phyloP scores from a whole-genome alignment of 176 grass and related monocot genomes.

The Cenchrus americanus region DNA sequence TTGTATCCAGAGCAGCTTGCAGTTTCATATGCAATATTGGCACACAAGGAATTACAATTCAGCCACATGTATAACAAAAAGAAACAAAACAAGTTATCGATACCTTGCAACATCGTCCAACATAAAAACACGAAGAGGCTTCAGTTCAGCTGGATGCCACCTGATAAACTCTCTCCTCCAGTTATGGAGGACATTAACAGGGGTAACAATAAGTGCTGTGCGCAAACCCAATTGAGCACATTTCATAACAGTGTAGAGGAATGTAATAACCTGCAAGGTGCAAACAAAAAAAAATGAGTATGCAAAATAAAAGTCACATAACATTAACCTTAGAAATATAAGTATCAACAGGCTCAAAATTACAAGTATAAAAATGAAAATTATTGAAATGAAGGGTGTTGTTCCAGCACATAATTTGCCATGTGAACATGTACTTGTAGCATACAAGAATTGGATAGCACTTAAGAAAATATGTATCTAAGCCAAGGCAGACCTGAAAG shows the following conservation, averaged over 20 bases:
- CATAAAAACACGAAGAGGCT: slow-evolving; percentile 83
- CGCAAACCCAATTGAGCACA: slow-evolving; percentile 66
- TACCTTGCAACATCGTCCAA: slow-evolving; percentile 90
- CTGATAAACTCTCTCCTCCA: slow-evolving; percentile 94
- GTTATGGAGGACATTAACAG: slow-evolving; percentile 98
- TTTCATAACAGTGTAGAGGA: slow-evolving; percentile 88
- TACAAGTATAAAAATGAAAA: background rate
- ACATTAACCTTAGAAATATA: background rate
- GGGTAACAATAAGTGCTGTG: slow-evolving; percentile 89
- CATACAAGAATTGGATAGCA: slow-evolving; percentile 23
- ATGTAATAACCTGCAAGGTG: slow-evolving; percentile 90
- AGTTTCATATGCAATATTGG: background rate
- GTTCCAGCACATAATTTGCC: background rate
- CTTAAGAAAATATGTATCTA: slow-evolving; percentile 24
- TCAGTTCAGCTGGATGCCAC: slow-evolving; percentile 79
- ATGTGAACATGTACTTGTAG: slow-evolving; percentile 12
- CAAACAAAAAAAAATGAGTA: slow-evolving; percentile 31
- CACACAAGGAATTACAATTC: background rate
- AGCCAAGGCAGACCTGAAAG: slow-evolving; percentile 71
- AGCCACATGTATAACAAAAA: slow-evolving; percentile 38
- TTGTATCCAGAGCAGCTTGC: background rate
- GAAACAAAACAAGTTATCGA: slow-evolving; percentile 35
- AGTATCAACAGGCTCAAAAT: slow-evolving; percentile 20
- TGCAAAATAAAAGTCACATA: slow-evolving; percentile 2
- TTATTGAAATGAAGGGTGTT: background rate